Evolutionary conservation across 345 rosid genomes (phyloP), one percentile per base, ranked within the genome.

Genomic region (Citropsis articulata): DNA sequence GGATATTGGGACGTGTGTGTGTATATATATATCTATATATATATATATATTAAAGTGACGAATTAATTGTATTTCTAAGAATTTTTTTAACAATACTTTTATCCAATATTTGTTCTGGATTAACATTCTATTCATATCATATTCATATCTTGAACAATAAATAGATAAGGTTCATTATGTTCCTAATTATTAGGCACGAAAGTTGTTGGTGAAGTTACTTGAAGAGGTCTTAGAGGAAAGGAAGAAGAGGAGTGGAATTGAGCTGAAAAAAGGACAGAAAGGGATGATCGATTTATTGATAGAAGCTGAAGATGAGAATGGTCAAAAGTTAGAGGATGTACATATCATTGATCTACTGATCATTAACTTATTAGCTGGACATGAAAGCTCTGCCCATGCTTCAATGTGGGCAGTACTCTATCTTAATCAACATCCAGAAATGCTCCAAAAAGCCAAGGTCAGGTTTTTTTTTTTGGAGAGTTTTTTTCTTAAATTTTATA

Each of bases 301-400:
- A 75, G 82, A 81, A n/a, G 59, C 73, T 10, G 85, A 85, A 66
- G 90, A 87, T 56, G 86, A 87, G 40, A 66, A 81, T 27, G 85
- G 85, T n/a, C 38, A 66, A n/a, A 83, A 78, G 42, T 25, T 77
- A 63, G 60, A 16, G 6, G 82, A 87, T 61, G 83, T 78, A 68
- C 75, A 87, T 30, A 83, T 87, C n/a, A 79, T 79, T 6, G 83
- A 83, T 50, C 27, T 82, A 16, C 45, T 84, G 9, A 56, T 83
- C 22, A 59, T 79, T 76, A 77, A 76, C 80, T 59, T 83, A 71
- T 66, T 67, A 42, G 50, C 50, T 42, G 50, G 50, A 12, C 50
- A 42, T 42, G 50, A 42, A 42, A 42, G 50, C 50, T 42, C 50
- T 12, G 50, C 50, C 50, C 50, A 42, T 12, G 50, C 50, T 42